Evolutionary conservation across 129 eudicot species (phyloP).

Genomic region (Heracleum sosnowskyi): DNA sequence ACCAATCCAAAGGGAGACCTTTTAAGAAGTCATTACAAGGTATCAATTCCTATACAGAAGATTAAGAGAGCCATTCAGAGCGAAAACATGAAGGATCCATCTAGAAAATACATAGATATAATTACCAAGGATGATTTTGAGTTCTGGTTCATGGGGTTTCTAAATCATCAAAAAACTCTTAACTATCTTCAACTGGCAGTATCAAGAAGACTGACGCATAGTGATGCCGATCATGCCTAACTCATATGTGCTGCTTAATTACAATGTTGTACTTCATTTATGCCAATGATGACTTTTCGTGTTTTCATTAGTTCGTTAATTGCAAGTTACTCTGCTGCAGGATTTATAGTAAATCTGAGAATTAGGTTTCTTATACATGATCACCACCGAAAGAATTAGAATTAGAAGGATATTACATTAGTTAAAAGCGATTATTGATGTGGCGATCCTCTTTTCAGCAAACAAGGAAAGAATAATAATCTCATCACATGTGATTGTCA

Average conservation of each 20-base stretch:
- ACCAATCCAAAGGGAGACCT: conserved; percentile 22
- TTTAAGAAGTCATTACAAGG: conserved; percentile 24
- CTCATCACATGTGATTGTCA: not conserved
- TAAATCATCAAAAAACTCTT: conserved; percentile 16
- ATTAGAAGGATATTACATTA: no score
- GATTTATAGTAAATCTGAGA: not conserved
- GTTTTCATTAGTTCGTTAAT: not conserved
- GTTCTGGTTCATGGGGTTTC: conserved; percentile 44
- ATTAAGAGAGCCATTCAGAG: conserved; percentile 19
- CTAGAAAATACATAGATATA: conserved; percentile 23
- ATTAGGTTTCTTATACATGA: no score
- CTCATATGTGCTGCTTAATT: not conserved
- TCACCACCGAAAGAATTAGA: no score
- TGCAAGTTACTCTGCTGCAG: not conserved
- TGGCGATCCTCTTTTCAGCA: not conserved
- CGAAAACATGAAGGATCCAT: conserved; percentile 11
- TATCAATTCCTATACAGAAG: conserved; percentile 17
- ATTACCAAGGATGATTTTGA: conserved; percentile 33
- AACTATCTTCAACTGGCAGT: conserved; percentile 15
- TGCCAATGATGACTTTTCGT: not conserved
- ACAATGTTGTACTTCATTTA: not conserved
- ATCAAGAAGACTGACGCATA: not conserved
- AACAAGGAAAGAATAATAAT: not conserved
- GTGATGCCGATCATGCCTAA: not conserved
- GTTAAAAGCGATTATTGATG: not conserved